Evolutionary conservation across 768 basidiomycete species (phyloP), one percentile per base, ranked within the genome.

Genomic region (Boletus subcaerulescens): DNA sequence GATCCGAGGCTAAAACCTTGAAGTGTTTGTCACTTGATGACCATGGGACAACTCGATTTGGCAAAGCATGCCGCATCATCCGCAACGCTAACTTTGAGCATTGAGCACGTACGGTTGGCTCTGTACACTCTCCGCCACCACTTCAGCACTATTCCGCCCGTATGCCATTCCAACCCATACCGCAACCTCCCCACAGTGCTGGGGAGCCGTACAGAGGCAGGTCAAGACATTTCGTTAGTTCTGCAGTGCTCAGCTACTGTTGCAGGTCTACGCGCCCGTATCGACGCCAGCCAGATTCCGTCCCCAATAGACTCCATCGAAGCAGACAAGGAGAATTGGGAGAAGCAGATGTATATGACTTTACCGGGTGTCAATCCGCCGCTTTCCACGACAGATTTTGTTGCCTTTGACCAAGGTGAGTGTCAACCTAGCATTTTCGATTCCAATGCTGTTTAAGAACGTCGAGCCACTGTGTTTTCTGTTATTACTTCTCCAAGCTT

Each of bases 221-320:
- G 69, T 64, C 42, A 2, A 5, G 42, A n/a, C 18, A 41, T 20
- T 29, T 40, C 11, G 33, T 41, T 39, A 9, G 31, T 32, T 26
- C 42, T 20, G 17, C 24, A 9, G 22, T 54, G 38, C 42, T 64
- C 48, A 60, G 33, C 31, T 31, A 39, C 41, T 26, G 15, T 60
- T 48, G 10, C 61, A 89, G 92, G 93, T 53, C 79, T 91, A 52
- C 83, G 90, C 39, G 80, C 87, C 44, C 83, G 86, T 53, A 92
- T 99, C 62, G 91, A 98, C 68, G 85, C 89, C 8, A 80, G 74
- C 61, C 93, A 96, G 66, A 86, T 98, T 29, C 97, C 97, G n/a
- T 95, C 93, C 4, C 88, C 93, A 22, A 84, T 91, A 15, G 85
- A 89, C 40, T 76, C 84, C 13, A 84, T 89, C 48, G 89, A 92